A percentile compares a stretch with the other conserved stretches of the same genome.
These are phyloP conservation scores for Ilex asprella DNA, from an alignment of 257 asterid genomes.

Conservation along the genomic window DNA sequence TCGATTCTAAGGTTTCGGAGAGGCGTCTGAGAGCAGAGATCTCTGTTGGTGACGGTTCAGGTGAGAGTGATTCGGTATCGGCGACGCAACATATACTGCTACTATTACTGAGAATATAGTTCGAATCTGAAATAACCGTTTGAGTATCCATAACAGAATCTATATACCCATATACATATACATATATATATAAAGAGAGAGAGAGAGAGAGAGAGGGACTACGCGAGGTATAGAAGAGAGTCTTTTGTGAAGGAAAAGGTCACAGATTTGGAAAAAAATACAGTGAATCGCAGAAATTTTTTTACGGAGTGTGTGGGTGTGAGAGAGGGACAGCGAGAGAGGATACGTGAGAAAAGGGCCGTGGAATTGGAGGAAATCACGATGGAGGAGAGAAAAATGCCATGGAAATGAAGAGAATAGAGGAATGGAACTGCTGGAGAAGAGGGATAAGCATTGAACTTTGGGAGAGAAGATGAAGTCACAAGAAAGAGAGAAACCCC, in stretches of 20 bases:
- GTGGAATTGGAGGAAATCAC: conserved; percentile 5
- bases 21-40: conserved; percentile 47
- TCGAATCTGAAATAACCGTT: conserved; percentile 58
- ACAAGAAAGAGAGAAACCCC: conserved; percentile 18
- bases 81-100: conserved; percentile 61
- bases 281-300: too few relatives aligned
- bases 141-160: conserved; percentile 32
- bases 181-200: not conserved
- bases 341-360: conserved; percentile 5
- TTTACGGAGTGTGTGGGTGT: not conserved
- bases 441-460: not conserved
- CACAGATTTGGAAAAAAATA: too few relatives aligned
- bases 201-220: too few relatives aligned
- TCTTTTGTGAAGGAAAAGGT: too few relatives aligned
- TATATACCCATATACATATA: not conserved
- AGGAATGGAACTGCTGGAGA: not conserved
- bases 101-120: conserved; percentile 57
- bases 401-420: not conserved
- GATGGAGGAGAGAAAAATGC: not conserved
- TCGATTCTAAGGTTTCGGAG: conserved; percentile 60
- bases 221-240: not conserved
- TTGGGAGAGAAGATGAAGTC: conserved; percentile 16
- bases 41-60: conserved; percentile 28
- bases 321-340: too few relatives aligned
- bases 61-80: conserved; percentile 25